Evolutionary conservation across 2,329 filamentous ascomycete genomes (phyloP), one percentile per base, ranked within the genome.

Genomic region (Blastomyces parvus): DNA sequence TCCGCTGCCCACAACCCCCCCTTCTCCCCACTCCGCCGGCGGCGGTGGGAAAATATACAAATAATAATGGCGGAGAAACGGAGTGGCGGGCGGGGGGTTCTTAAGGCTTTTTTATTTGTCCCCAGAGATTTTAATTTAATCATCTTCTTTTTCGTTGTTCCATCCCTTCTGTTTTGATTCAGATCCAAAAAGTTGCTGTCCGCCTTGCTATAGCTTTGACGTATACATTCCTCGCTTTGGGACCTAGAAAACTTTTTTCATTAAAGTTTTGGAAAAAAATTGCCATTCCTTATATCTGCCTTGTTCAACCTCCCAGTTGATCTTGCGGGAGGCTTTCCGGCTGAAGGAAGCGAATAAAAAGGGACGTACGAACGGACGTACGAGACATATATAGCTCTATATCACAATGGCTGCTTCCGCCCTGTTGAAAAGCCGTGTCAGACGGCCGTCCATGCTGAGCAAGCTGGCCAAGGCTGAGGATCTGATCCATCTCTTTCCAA

Each of bases 391-490:
- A 19, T 33, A 44, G 17, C 44, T 44, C 19, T 38, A 46, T 14
- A 33, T 22, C 11, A 44, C 50, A 42, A 66, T 66, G 63, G 61
- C 61, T 65, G 88, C 87, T 66, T 90, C 89, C 59, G 87, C 88
- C 60, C 84, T 90, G 64, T 81, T 96, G 72, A 89, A 87, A 80
- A 84, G 86, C 71, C 88, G 91, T 69, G 82, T 94, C 66, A 81
- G 86, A 69, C 84, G 89, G 67, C 87, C 90, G 27, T 88, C 88
- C 52, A 86, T 93, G 76, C 82, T 95, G 63, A 87, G 86, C 71
- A 95, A 93, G 82, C 81, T 96, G 64, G 86, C 87, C 70, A 86
- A 86, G 70, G 85, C 91, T 46, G 85, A 94, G 75, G 90, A 95
- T 74, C 77, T 95, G 67, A 82, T 96, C 65, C 82, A 88, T 67